Evolutionary conservation across 2,329 filamentous ascomycete genomes (phyloP).

Genomic region (Cladophialophora exuberans): DNA sequence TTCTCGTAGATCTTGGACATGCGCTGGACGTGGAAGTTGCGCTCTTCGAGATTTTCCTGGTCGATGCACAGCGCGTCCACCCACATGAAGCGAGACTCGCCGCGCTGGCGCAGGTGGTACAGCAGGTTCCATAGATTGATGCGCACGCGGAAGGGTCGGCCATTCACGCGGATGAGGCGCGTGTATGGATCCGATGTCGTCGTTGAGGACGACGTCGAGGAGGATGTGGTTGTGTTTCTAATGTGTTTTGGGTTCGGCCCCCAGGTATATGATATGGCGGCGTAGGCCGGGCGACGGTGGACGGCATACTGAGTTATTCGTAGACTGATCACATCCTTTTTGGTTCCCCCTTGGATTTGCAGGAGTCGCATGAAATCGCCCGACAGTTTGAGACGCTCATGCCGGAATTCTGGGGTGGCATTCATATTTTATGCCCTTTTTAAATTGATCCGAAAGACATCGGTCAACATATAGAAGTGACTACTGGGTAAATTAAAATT

Average conservation of each 20-base stretch:
- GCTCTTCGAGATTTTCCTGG: constrained; percentile 31
- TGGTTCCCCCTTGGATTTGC: constrained; percentile 30
- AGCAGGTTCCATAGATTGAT: constrained; percentile 30
- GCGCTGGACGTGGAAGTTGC: constrained; percentile 32
- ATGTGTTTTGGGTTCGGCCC: constrained; percentile 9
- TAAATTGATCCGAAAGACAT: too few relatives aligned
- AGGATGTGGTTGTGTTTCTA: neutral
- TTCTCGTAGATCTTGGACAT: constrained; percentile 33
- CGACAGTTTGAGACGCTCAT: constrained; percentile 28
- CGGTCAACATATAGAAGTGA: too few relatives aligned
- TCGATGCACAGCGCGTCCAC: constrained; percentile 33
- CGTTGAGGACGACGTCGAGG: neutral
- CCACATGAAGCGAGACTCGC: constrained; percentile 29
- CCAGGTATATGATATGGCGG: constrained; percentile 34
- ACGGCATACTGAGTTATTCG: constrained; percentile 33
- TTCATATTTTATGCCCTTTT: neutral
- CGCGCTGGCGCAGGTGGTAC: constrained; percentile 27
- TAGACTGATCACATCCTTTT: constrained; percentile 25
- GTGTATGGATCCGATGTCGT: constrained; percentile 1
- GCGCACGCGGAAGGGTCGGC: constrained; percentile 26
- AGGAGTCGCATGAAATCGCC: constrained; percentile 31
- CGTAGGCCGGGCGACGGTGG: constrained; percentile 27
- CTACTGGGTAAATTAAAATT: too few relatives aligned
- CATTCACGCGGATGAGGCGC: constrained; percentile 29
- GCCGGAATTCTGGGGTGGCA: constrained; percentile 24